These are phyloP conservation scores for Zanthoxylum bungeanum DNA, from an alignment of 345 rosid species.

Conservation along the genomic window DNA sequence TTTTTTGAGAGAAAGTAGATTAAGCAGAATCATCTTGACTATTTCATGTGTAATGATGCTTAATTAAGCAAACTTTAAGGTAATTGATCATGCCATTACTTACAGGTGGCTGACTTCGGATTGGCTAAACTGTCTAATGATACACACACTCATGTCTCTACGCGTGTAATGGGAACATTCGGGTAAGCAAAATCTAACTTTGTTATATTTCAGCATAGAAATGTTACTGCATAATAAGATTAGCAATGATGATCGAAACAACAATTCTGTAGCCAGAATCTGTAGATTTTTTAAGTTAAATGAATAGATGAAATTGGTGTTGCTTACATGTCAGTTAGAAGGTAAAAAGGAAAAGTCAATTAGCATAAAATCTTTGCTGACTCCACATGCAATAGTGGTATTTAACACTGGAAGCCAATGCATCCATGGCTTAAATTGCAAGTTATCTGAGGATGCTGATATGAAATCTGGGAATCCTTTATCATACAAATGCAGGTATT, in stretches of 20 bases:
- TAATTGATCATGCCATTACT: background rate
- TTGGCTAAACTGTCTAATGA: constrained; percentile 87
- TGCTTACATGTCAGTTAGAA: background rate
- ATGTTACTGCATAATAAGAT: too few relatives aligned
- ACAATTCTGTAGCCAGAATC: background rate
- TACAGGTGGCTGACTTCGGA: constrained; percentile 96
- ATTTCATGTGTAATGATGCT: too few relatives aligned
- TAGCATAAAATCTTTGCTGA: too few relatives aligned
- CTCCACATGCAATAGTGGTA: too few relatives aligned
- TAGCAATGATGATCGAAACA: background rate
- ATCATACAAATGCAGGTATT: constrained; percentile 53
- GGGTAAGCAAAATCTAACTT: constrained; percentile 75
- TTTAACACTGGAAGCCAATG: too few relatives aligned
- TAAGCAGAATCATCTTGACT: background rate
- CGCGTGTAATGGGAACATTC: constrained; percentile 98
- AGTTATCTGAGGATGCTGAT: too few relatives aligned
- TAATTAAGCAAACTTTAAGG: background rate
- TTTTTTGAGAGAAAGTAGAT: background rate
- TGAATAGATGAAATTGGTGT: background rate
- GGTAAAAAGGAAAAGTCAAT: too few relatives aligned
- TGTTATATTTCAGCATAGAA: too few relatives aligned
- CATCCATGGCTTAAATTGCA: too few relatives aligned
- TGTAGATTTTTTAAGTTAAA: background rate
- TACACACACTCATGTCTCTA: constrained; percentile 86
- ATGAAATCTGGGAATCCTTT: too few relatives aligned